A percentile compares a stretch with the other conserved stretches of the same genome.
Evolutionary conservation across 106 monocot species (phyloP).

Genomic region (Acorus calamus): DNA sequence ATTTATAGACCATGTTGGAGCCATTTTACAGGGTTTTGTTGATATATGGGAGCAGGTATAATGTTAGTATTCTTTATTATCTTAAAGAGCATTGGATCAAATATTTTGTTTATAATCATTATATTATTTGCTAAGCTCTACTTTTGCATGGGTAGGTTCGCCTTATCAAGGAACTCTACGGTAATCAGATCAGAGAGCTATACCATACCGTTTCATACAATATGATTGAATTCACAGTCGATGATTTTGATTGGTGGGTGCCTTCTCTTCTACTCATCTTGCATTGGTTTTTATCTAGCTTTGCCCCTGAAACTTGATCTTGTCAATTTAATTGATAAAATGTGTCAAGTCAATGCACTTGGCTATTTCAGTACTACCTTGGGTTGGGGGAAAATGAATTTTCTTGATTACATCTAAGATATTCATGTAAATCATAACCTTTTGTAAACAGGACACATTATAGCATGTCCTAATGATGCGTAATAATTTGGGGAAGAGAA

Average conservation of each 20-base stretch:
- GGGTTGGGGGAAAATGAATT: too few relatives aligned
- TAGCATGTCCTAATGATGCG: too few relatives aligned
- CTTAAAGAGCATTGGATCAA: too few relatives aligned
- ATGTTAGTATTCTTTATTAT: too few relatives aligned
- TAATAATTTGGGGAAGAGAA: too few relatives aligned
- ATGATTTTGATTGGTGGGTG: constrained; percentile 77
- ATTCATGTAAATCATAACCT: too few relatives aligned
- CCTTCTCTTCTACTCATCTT: constrained; percentile 2
- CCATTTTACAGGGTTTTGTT: constrained; percentile 76
- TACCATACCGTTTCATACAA: constrained; percentile 80
- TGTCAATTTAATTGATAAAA: too few relatives aligned
- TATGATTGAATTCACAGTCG: constrained; percentile 83
- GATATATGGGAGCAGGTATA: constrained; percentile 99
- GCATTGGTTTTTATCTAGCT: neutral
- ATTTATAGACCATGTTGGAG: constrained; percentile 95
- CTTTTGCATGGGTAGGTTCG: constrained; percentile 43
- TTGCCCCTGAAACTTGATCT: too few relatives aligned
- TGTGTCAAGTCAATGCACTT: too few relatives aligned
- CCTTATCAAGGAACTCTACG: constrained; percentile 89
- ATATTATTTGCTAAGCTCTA: constrained; percentile 1
- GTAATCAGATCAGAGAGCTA: constrained; percentile 74
- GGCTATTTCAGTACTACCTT: too few relatives aligned
- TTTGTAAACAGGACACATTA: too few relatives aligned
- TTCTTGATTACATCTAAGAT: too few relatives aligned
- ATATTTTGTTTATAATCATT: neutral